Conservation (phyloP, 2,329 filamentous ascomycete genomes). For the Cladosporium sp. region DNA sequence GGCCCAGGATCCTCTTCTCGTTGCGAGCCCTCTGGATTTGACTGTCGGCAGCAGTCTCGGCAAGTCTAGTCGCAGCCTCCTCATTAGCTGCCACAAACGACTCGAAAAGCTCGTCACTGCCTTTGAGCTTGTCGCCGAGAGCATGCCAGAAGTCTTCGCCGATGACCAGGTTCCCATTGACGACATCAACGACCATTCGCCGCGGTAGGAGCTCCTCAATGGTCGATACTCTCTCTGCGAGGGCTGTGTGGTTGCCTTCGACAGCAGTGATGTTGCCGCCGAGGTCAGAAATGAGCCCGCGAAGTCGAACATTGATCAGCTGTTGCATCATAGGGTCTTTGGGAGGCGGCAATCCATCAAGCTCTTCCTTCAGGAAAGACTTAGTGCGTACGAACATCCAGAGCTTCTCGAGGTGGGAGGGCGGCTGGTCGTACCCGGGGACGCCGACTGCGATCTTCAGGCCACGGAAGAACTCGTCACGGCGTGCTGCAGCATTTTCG, state of each 20-base stretch:
- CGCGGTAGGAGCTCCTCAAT: conserved; percentile 58
- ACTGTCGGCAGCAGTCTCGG: not conserved
- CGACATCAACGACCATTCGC: conserved; percentile 55
- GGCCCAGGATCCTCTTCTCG: no score
- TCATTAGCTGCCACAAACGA: conserved; percentile 40
- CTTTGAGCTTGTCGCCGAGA: conserved; percentile 59
- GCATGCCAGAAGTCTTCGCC: conserved; percentile 67
- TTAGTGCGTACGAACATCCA: conserved; percentile 12
- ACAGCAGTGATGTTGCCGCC: not conserved
- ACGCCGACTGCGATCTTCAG: conserved; percentile 1
- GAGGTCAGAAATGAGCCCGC: not conserved
- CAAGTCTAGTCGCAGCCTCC: conserved; percentile 24
- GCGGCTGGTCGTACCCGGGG: conserved; percentile 16
- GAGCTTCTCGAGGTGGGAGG: conserved; percentile 1
- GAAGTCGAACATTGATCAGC: conserved; percentile 5
- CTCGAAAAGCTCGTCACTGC: conserved; percentile 41
- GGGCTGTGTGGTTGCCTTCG: conserved; percentile 1
- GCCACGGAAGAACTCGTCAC: conserved; percentile 16
- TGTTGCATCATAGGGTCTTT: not conserved
- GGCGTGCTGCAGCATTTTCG: not conserved
- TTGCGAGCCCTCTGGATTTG: no score
- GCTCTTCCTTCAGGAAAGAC: not conserved
- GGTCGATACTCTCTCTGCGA: conserved; percentile 17
- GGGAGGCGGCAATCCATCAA: not conserved
- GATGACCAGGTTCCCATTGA: conserved; percentile 57